Evolutionary conservation across 2,329 filamentous ascomycete species (phyloP).

Genomic region (Xylariaceae sp.): DNA sequence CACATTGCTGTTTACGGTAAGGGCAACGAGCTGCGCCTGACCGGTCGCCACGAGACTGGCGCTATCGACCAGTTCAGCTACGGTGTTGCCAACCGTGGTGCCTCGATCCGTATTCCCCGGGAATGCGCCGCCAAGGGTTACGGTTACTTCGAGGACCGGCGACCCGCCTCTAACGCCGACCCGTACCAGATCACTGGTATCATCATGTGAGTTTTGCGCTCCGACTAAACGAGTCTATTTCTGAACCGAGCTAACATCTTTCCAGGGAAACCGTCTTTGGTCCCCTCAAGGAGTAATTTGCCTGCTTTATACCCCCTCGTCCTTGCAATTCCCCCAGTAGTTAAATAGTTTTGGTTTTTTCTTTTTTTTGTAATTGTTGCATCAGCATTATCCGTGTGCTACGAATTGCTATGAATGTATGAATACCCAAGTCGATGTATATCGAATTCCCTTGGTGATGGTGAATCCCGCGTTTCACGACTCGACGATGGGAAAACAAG

Average conservation of each 20-base stretch:
- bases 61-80: conserved; percentile 89
- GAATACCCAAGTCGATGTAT: conserved; percentile 14
- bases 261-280: conserved; percentile 49
- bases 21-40: conserved; percentile 92
- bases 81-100: conserved; percentile 92
- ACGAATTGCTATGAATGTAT: conserved; percentile 19
- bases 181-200: conserved; percentile 76
- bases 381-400: conserved; percentile 15
- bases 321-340: neutral
- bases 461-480: conserved; percentile 2
- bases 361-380: conserved; percentile 15
- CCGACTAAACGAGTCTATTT: neutral
- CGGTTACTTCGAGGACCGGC: conserved; percentile 88
- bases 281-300: conserved; percentile 28
- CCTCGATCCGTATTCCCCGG: conserved; percentile 87
- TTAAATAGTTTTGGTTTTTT: conserved; percentile 7
- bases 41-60: conserved; percentile 90
- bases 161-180: conserved; percentile 75
- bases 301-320: conserved; percentile 21
- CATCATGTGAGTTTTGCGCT: conserved; percentile 48
- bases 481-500: neutral
- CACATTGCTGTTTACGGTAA: conserved; percentile 93
- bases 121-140: conserved; percentile 80
- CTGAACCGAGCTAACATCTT: conserved; percentile 7
- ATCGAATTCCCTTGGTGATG: conserved; percentile 1